These are phyloP conservation scores for Clonostachys byssicola DNA, from an alignment of 2,329 filamentous ascomycete species.

Conservation along the genomic window DNA sequence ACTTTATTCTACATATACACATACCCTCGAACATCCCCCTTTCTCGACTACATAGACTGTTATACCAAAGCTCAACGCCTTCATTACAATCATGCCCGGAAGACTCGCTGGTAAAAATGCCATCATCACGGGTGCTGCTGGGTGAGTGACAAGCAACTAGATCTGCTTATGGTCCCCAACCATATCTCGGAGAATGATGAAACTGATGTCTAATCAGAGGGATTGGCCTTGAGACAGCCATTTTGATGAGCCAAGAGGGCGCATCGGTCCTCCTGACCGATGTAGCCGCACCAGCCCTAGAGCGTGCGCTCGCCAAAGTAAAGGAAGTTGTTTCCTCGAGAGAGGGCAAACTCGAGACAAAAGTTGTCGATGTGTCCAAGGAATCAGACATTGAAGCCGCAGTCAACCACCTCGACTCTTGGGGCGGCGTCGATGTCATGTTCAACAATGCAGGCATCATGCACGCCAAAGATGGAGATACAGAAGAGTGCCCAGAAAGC, in stretches of 20 bases:
- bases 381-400: slow-evolving; percentile 60
- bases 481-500: slow-evolving; percentile 65
- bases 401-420: slow-evolving; percentile 58
- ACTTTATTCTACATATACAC: too few species aligned
- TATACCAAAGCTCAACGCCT: too few species aligned
- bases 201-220: slow-evolving; percentile 40
- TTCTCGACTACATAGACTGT: too few species aligned
- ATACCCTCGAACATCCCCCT: too few species aligned
- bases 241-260: slow-evolving; percentile 69
- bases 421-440: slow-evolving; percentile 70
- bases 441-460: slow-evolving; percentile 83
- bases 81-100: slow-evolving; percentile 8
- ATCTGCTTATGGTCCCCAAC: not conserved
- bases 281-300: slow-evolving; percentile 60
- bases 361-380: slow-evolving; percentile 63
- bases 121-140: slow-evolving; percentile 65
- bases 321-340: slow-evolving; percentile 48
- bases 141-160: slow-evolving; percentile 43
- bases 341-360: slow-evolving; percentile 42
- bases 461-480: slow-evolving; percentile 62
- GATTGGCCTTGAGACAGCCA: slow-evolving; percentile 70
- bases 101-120: slow-evolving; percentile 22
- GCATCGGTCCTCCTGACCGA: slow-evolving; percentile 69
- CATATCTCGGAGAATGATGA: slow-evolving; percentile 14
- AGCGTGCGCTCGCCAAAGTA: slow-evolving; percentile 56